A percentile compares a stretch with the other conserved stretches of the same genome.
phyloP scores from a whole-genome alignment of 176 grass and related monocot genomes.

The Oryza glumipatula region DNA sequence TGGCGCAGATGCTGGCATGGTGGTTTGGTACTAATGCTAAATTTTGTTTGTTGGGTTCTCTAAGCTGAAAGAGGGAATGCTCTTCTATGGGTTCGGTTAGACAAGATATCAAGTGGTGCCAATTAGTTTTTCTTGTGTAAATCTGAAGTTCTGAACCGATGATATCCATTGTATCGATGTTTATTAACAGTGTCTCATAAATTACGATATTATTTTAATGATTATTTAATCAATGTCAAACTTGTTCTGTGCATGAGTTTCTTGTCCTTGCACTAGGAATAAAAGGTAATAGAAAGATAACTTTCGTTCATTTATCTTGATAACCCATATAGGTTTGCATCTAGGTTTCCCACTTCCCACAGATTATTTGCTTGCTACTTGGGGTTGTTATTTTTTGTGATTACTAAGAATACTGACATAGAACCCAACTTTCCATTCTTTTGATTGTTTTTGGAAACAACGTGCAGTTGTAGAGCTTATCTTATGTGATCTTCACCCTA shows the following conservation, averaged over 20 bases:
- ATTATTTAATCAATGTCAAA: not conserved
- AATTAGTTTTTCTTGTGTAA: not conserved
- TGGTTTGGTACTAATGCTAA: no score
- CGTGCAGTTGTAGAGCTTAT: constrained; percentile 3
- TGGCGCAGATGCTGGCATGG: not conserved
- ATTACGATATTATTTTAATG: not conserved
- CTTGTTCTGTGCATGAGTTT: not conserved
- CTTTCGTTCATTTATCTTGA: constrained; percentile 12
- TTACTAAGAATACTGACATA: not conserved
- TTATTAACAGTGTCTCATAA: not conserved
- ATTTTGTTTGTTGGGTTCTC: not conserved
- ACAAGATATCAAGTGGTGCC: not conserved
- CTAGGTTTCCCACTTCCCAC: not conserved
- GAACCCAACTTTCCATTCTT: not conserved
- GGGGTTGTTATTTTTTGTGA: not conserved
- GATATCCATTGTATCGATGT: not conserved
- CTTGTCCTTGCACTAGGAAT: not conserved
- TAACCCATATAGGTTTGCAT: constrained; percentile 3
- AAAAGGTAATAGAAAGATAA: not conserved
- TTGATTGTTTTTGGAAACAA: constrained; percentile 7
- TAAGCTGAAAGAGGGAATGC: not conserved
- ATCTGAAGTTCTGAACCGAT: not conserved
- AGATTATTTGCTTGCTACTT: not conserved
- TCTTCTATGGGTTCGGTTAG: not conserved
- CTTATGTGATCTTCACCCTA: constrained; percentile 1